A percentile compares a stretch with the other conserved stretches of the same genome.
phyloP scores from a whole-genome alignment of 768 basidiomycete genomes.

The Tylopilus sp. region DNA sequence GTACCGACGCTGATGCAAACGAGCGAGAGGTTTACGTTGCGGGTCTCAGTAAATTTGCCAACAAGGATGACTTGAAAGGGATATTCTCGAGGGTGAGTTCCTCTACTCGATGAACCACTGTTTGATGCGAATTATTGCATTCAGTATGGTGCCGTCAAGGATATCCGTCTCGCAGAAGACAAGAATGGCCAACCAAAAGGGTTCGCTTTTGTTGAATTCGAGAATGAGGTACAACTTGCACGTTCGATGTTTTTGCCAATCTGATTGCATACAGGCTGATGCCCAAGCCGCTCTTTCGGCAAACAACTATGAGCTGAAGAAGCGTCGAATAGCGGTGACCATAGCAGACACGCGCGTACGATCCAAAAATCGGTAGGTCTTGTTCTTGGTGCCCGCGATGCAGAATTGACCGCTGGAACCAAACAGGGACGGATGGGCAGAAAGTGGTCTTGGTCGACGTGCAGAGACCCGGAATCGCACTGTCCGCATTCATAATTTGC shows the following conservation, averaged over 20 bases:
- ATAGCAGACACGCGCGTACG: slow-evolving; percentile 72
- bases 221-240: slow-evolving; percentile 56
- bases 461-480: slow-evolving; percentile 66
- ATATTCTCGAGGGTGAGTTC: slow-evolving; percentile 70
- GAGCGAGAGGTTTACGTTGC: slow-evolving; percentile 86
- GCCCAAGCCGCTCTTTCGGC: slow-evolving; percentile 70
- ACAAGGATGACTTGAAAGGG: slow-evolving; percentile 70
- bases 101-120: background rate
- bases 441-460: slow-evolving; percentile 52
- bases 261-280: slow-evolving; percentile 48
- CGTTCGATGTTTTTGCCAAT: background rate
- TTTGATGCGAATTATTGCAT: background rate
- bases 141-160: slow-evolving; percentile 82
- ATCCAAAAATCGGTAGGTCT: slow-evolving; percentile 47
- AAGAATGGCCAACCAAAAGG: slow-evolving; percentile 71
- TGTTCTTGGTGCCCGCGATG: background rate
- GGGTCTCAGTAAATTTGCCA: slow-evolving; percentile 76
- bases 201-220: slow-evolving; percentile 91
- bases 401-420: background rate
- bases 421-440: slow-evolving; percentile 41
- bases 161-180: slow-evolving; percentile 74
- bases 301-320: slow-evolving; percentile 87
- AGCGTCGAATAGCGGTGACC: slow-evolving; percentile 86
- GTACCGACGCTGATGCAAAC: slow-evolving; percentile 85
- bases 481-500: slow-evolving; percentile 73